These are phyloP conservation scores for Claviceps sp. DNA, from an alignment of 2,329 filamentous ascomycete genomes.

Conservation along the genomic window DNA sequence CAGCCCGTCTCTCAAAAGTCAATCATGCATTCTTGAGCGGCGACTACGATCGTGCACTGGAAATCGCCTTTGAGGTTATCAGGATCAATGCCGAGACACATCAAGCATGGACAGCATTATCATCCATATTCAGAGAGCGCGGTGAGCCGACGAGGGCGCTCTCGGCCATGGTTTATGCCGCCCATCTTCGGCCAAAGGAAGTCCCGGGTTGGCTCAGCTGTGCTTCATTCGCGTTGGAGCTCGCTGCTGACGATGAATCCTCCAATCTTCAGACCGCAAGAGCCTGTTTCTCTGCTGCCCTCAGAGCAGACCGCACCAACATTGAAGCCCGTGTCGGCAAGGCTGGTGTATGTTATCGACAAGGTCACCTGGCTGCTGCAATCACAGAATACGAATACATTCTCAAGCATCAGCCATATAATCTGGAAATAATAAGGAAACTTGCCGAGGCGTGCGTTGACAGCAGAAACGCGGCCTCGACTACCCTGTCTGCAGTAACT, in stretches of 20 bases:
- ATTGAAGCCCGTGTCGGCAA: constrained; percentile 45
- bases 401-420: constrained; percentile 36
- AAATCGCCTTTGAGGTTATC: constrained; percentile 48
- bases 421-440: constrained; percentile 41
- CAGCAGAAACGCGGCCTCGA: constrained; percentile 29
- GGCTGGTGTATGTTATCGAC: constrained; percentile 42
- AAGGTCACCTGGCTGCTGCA: constrained; percentile 39
- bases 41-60: constrained; percentile 45
- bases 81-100: constrained; percentile 55
- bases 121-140: constrained; percentile 47
- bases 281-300: constrained; percentile 45
- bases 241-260: constrained; percentile 32
- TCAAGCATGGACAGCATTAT: constrained; percentile 49
- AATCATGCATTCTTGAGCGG: constrained; percentile 53
- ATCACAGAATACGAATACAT: constrained; percentile 43
- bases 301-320: constrained; percentile 43
- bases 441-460: constrained; percentile 44
- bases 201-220: constrained; percentile 45
- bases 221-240: constrained; percentile 42
- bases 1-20: constrained; percentile 50
- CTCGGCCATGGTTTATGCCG: constrained; percentile 46
- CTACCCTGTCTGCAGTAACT: constrained; percentile 26
- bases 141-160: constrained; percentile 43
- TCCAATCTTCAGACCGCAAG: constrained; percentile 39
- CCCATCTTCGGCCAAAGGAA: constrained; percentile 48